These are phyloP conservation scores for Quercus aquifolioides DNA, from an alignment of 306 rosid species.

Conservation along the genomic window DNA sequence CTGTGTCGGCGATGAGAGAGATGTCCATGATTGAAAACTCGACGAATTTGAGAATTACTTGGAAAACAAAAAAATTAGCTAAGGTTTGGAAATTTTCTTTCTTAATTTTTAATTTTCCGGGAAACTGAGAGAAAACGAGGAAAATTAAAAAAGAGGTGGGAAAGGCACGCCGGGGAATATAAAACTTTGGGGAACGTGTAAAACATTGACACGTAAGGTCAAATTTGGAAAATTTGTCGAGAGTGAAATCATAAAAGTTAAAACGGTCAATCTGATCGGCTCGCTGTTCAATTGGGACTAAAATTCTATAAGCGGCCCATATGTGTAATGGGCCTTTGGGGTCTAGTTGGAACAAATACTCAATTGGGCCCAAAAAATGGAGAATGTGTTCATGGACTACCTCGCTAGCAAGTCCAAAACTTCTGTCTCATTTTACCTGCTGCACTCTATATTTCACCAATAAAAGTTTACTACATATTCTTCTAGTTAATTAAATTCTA, in stretches of 20 bases:
- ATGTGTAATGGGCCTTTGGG: too few relatives aligned
- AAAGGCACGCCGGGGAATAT: not conserved
- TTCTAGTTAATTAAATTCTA: too few relatives aligned
- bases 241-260: not conserved
- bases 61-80: not conserved
- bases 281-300: too few relatives aligned
- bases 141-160: too few relatives aligned
- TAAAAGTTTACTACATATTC: fast-evolving
- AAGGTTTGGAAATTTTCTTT: not conserved
- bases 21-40: constrained; percentile 38
- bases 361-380: too few relatives aligned
- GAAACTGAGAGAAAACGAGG: constrained; percentile 5
- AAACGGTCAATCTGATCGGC: not conserved
- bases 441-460: fast-evolving
- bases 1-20: constrained; percentile 45
- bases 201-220: not conserved
- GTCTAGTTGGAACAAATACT: too few relatives aligned
- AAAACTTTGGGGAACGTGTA: not conserved
- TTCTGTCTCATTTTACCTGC: too few relatives aligned
- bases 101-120: constrained; percentile 1
- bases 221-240: not conserved
- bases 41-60: not conserved
- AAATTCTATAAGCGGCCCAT: too few relatives aligned
- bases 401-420: too few relatives aligned
- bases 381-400: too few relatives aligned